Percentiles rank a stretch among this genome's conserved stretches.
Conservation (phyloP, 306 rosid species). For the Cyamopsis tetragonoloba region DNA sequence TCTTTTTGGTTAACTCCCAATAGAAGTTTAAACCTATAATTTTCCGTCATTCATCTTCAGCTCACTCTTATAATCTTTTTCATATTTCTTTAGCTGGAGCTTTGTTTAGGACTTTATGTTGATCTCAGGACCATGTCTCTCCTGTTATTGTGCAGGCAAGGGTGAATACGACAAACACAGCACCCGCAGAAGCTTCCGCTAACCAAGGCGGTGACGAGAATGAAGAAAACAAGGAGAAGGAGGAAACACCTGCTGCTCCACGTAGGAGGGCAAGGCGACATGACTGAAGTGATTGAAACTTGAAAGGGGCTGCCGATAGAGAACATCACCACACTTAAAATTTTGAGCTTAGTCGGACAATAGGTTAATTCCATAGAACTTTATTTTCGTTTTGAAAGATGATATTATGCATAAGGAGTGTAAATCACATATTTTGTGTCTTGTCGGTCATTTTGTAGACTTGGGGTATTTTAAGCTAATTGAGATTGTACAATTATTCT, state of each 20-base stretch:
- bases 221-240: slow-evolving; percentile 47
- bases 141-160: slow-evolving; percentile 40
- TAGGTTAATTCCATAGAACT: slow-evolving; percentile 25
- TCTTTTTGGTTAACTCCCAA: too few species aligned
- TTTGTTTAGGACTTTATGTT: neutral
- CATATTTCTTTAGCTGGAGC: neutral
- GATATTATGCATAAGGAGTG: slow-evolving; percentile 29
- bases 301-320: slow-evolving; percentile 25
- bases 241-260: slow-evolving; percentile 45
- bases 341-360: slow-evolving; percentile 39
- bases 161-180: slow-evolving; percentile 34
- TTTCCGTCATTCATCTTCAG: too few species aligned
- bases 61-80: neutral
- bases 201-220: slow-evolving; percentile 47
- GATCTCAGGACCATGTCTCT: neutral
- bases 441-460: slow-evolving; percentile 26
- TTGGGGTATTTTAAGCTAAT: slow-evolving; percentile 19
- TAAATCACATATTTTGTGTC: slow-evolving; percentile 31
- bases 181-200: slow-evolving; percentile 37
- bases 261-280: slow-evolving; percentile 75
- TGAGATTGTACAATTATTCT: slow-evolving; percentile 28
- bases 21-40: too few species aligned
- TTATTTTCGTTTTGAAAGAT: slow-evolving; percentile 13
- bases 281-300: slow-evolving; percentile 36
- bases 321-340: slow-evolving; percentile 27